Evolutionary conservation across 768 basidiomycete genomes (phyloP), one percentile per base, ranked within the genome.

Genomic region (Lactifluus piperatus): DNA sequence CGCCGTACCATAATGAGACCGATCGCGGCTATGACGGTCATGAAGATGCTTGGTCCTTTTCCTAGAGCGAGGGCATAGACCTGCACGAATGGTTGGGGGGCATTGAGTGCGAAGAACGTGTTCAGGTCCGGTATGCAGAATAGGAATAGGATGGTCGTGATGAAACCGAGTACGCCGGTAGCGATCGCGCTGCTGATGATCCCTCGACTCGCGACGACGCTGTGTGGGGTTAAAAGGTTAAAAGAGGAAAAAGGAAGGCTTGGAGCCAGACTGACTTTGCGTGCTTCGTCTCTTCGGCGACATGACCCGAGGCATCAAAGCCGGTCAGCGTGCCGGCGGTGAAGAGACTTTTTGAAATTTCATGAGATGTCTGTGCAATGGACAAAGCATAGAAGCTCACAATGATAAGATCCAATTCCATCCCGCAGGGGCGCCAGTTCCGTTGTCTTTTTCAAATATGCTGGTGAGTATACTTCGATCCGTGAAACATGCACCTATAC

Each of bases 351-450:
- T 30, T 3, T 11, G n/a, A 20, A 53, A 36, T 16, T n/a, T n/a
- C 22, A 51, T 53, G 46, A 45, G 63, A 43, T 16, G 43, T 6
- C 4, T 24, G 34, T 3, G 4, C 22, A 51, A 26, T 32, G 7
- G 34, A 57, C 20, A 37, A 47, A 20, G 46, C 22, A 30, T 13
- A 50, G 24, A 9, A 20, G 72, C 80, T 51, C 64, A 91, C 90
- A 91, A 91, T 4, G 86, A 91, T 39, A 97, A 71, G 16, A 91
- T 79, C 90, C 90, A 95, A 66, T 94, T 94, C 94, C 92, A 94
- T 5, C 81, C 90, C 9, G 86, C 75, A 22, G 88, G 80, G 3
- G 92, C 91, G 0, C 89, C 89, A 0, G 92, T 94, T 27, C 91
- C 92, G 66, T 94, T 94, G 71, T 91, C 90, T 92, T 30, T n/a